A percentile compares a stretch with the other conserved stretches of the same genome.
phyloP scores from a whole-genome alignment of 345 rosid species.

The Hibiscus syriacus region DNA sequence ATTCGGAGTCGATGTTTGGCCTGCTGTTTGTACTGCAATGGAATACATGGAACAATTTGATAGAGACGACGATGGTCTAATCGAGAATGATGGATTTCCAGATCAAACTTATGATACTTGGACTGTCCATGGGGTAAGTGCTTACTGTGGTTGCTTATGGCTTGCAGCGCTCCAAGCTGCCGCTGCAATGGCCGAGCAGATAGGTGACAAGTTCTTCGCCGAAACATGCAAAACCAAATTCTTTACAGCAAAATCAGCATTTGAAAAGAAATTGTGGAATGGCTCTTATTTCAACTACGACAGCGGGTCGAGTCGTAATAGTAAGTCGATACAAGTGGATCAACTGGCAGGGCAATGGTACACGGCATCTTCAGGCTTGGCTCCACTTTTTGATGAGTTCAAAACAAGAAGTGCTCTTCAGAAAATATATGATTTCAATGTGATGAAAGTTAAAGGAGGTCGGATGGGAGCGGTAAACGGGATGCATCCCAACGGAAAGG shows the following conservation, averaged over 20 bases:
- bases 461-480: constrained; percentile 97
- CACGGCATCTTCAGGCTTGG: constrained; percentile 83
- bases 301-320: constrained; percentile 81
- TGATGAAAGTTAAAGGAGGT: constrained; percentile 87
- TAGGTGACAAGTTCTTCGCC: constrained; percentile 85
- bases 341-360: constrained; percentile 99
- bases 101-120: constrained; percentile 97
- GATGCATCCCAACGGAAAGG: constrained; percentile 92
- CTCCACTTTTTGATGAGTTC: constrained; percentile 72
- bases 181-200: constrained; percentile 81
- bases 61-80: constrained; percentile 77
- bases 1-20: constrained; percentile 97
- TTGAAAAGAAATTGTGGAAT: constrained; percentile 85
- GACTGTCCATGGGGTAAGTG: constrained; percentile 96
- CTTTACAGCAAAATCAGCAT: constrained; percentile 59
- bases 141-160: constrained; percentile 97
- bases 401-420: constrained; percentile 73
- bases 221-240: constrained; percentile 77
- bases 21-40: constrained; percentile 95
- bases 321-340: constrained; percentile 98
- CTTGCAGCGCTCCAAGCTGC: constrained; percentile 97
- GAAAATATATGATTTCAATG: constrained; percentile 81
- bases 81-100: constrained; percentile 96
- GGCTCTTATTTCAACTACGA: constrained; percentile 95
- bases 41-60: constrained; percentile 99